A percentile compares a stretch with the other conserved stretches of the same genome.
Evolutionary conservation across 257 asterid species (phyloP).

Genomic region (Solanum bukasovii): DNA sequence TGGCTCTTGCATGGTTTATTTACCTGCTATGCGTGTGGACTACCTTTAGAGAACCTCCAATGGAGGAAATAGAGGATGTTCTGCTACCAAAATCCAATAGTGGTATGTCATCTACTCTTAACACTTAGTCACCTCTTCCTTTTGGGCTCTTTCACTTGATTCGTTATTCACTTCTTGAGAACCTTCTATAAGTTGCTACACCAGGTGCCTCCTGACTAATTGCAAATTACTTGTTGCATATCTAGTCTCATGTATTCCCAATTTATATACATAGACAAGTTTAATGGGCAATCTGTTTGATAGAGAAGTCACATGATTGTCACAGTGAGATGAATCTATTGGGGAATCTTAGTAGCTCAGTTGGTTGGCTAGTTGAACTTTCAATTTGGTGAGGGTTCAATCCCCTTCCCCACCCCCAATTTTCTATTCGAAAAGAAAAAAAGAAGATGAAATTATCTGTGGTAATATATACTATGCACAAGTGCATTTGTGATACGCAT

Average conservation of each 20-base stretch:
- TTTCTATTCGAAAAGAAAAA: too few relatives aligned
- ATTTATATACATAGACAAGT: background rate
- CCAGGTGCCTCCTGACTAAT: background rate
- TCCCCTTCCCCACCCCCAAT: background rate
- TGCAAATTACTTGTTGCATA: background rate
- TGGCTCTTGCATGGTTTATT: constrained; percentile 73
- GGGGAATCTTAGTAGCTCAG: background rate
- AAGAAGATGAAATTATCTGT: background rate
- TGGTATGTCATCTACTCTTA: constrained; percentile 22
- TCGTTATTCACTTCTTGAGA: background rate
- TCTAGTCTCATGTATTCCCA: background rate
- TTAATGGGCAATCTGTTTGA: background rate
- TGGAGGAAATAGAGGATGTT: constrained; percentile 24
- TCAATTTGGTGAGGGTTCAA: background rate
- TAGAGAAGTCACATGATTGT: background rate
- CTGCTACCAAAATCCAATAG: constrained; percentile 28
- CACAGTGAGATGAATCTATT: background rate
- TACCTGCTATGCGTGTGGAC: constrained; percentile 72
- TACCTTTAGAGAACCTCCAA: constrained; percentile 74
- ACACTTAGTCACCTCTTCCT: background rate
- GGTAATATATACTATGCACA: background rate
- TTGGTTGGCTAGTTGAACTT: background rate
- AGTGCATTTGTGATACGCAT: background rate
- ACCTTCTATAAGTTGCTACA: background rate
- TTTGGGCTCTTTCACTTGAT: background rate